Evolutionary conservation across 139 green algal genomes (phyloP).

Genomic region (Micractinium conductrix): DNA sequence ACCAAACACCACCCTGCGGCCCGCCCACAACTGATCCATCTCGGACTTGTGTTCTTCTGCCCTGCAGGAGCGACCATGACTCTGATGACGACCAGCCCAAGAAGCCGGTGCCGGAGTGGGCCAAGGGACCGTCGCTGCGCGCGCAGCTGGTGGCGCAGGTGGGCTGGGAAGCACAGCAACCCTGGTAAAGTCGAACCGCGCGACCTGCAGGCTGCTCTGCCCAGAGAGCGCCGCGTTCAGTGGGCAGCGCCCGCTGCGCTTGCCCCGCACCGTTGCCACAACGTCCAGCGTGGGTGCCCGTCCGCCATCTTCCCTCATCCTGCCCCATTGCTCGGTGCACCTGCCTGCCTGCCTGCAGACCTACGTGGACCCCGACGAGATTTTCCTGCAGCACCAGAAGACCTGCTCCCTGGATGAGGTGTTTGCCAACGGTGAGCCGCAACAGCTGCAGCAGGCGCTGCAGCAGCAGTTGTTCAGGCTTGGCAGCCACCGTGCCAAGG

Average conservation of each 20-base stretch:
- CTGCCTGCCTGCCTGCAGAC: constrained; percentile 37
- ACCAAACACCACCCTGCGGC: background rate
- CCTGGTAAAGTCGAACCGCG: background rate
- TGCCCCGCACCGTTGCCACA: too few species aligned
- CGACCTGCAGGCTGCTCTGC: background rate
- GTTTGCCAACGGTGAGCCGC: constrained; percentile 52
- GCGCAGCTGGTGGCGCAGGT: constrained; percentile 52
- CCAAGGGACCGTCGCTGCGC: constrained; percentile 47
- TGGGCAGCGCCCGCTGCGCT: too few species aligned
- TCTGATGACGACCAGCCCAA: constrained; percentile 60
- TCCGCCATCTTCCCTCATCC: too few species aligned
- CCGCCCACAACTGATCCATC: background rate
- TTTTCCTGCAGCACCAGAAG: constrained; percentile 74
- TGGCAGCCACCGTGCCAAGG: too few species aligned
- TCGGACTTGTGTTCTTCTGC: background rate
- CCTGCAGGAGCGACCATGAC: constrained; percentile 49
- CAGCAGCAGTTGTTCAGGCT: too few species aligned
- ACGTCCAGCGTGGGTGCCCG: too few species aligned
- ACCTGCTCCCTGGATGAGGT: constrained; percentile 77
- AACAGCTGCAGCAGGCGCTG: background rate
- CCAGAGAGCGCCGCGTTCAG: too few species aligned
- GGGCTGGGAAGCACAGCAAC: background rate
- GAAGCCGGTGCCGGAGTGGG: constrained; percentile 84
- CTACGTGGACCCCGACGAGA: constrained; percentile 71
- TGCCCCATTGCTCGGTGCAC: too few species aligned